Conservation (phyloP, 2,329 filamentous ascomycete species). For the Domatiomyces catenatus region DNA sequence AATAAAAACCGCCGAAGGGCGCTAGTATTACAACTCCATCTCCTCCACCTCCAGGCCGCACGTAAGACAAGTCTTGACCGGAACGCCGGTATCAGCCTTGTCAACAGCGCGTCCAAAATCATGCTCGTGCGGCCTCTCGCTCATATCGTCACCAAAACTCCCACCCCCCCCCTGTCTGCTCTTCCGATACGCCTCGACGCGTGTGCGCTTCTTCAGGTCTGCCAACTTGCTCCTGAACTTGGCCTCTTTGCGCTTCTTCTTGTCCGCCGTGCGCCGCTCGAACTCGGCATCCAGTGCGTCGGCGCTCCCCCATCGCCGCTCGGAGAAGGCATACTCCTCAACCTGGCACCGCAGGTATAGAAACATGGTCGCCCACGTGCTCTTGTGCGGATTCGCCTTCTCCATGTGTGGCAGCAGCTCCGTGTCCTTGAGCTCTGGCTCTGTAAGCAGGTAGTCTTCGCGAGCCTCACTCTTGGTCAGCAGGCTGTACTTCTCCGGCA, state of each 20-base stretch:
- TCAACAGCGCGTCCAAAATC: constrained; percentile 56
- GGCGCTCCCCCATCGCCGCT: constrained; percentile 75
- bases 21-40: constrained; percentile 38
- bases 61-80: constrained; percentile 56
- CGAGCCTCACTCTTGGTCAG: constrained; percentile 93
- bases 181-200: constrained; percentile 75
- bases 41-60: constrained; percentile 56
- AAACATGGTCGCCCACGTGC: constrained; percentile 98
- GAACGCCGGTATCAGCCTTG: constrained; percentile 39
- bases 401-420: constrained; percentile 76
- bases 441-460: constrained; percentile 89
- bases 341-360: constrained; percentile 86
- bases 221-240: constrained; percentile 82
- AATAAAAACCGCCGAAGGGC: too few species aligned
- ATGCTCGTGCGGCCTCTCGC: constrained; percentile 62
- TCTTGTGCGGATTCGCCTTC: constrained; percentile 86
- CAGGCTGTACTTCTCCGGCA: constrained; percentile 82
- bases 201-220: constrained; percentile 82
- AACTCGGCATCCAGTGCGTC: constrained; percentile 83
- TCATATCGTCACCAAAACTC: constrained; percentile 63
- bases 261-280: constrained; percentile 58
- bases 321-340: constrained; percentile 74
- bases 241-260: constrained; percentile 72
- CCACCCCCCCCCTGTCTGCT: constrained; percentile 39
- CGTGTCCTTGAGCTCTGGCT: constrained; percentile 79